Evolutionary conservation across 2,329 filamentous ascomycete species (phyloP), one percentile per base, ranked within the genome.

Genomic region (Pseudogymnoascus sp.): DNA sequence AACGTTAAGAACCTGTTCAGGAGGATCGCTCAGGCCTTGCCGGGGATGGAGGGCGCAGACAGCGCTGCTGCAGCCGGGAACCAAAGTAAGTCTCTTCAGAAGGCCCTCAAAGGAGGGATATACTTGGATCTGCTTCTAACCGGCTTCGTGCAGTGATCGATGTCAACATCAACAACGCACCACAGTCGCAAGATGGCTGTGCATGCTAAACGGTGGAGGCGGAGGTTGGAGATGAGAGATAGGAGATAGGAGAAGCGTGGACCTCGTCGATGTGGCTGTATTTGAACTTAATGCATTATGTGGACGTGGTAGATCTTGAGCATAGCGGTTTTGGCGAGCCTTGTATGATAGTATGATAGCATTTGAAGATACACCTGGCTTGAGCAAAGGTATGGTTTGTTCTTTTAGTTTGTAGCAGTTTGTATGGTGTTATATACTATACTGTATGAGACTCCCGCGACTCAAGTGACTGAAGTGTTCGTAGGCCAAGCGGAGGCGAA

Each of bases 1-100:
- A 99, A 99, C 73, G 95, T 99, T 68, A 99, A 99, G 82, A 90
- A 88, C 67, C 80, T 99, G 62, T 99, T 99, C 79, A 90, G 92
- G 81, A 88, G 91, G 79, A 99, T 99, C 84, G 94, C 95, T 39
- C 94, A 99, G 77, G 94, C 95, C 37, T 79, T 99, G 69, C 94
- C 94, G 6, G 94, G 94, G 20, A 97, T 99, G 94, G 94, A 99
- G 75, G 91, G 91, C 12, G 87, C 91, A 67, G 89, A 91, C 66
- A 85, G 87, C 68, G 86, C 88, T 68, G 86, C 86, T 63, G 87
- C 90, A 74, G 81, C 83, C 47, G 80, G 81, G 8, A 86, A 78
- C 74, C 90, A 93, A 77, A 96, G 90, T 94, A 79, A 70, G 88
- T 83, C 22, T 47, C 28, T 47, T 25, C 18, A 3, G 18, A 22